Evolutionary conservation across 106 monocot genomes (phyloP), one percentile per base, ranked within the genome.

Genomic region (Platanthera zijinensis): DNA sequence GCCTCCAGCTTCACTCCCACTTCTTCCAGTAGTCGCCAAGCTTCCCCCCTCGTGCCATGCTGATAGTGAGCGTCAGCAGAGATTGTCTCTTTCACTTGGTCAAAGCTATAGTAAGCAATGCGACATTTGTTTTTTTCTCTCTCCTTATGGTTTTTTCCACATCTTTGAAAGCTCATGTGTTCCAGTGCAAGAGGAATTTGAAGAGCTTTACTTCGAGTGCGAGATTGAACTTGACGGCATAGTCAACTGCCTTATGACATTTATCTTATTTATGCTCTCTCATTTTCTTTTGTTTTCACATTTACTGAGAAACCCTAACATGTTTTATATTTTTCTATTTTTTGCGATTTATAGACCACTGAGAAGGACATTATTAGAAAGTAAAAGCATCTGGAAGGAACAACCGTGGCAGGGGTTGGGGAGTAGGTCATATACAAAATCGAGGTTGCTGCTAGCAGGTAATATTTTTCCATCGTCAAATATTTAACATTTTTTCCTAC

Each of bases 201-300:
- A 99, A 15, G 85, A 80, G 46, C 85, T 99, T 10, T 99, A 89
- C 84, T 99, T 99, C 78, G 84, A 94, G 67, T 99, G 86, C 45
- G 97, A 94, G 7, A 94, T 99, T 71, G 97, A 99, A 66, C 94
- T 99, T 53, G 97, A 99, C 49, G 94, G 94, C 51, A 94, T 90
- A 75, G 96, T 96, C 48, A 82, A 80, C 19, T 72, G 12, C 6
- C 13, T 6, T 2, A 8, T 49, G 69, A 7, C 25, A 48, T 9
- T 12, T 48, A 49, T 10, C 74, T 69, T 1, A 28, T 15, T 10
- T 9, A 48, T 10, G 28, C 30, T 77, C 48, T 8, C 13, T 83
- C 14, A 15, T 6, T 75, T 19, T 61, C 48, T 12, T 6, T 10
- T 75, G 13, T 77, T 18, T 67, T 9, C 22, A 78, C 32, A 2